Evolutionary conservation across 2,329 filamentous ascomycete genomes (phyloP), one percentile per base, ranked within the genome.

Genomic region (Cordyceps farinosa): DNA sequence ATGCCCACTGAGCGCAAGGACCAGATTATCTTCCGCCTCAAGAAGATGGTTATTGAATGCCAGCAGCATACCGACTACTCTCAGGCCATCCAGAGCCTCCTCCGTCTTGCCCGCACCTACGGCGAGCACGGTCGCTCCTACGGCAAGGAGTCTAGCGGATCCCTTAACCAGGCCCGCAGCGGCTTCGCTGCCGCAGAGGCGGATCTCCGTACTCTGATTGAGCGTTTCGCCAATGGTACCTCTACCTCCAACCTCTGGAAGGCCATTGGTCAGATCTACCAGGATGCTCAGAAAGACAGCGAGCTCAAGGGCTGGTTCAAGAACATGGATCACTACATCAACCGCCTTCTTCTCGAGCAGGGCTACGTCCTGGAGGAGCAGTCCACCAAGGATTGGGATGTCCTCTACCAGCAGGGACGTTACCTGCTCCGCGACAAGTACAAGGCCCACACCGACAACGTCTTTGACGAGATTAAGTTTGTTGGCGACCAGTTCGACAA

Each of bases 41-140:
- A 87, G 87, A 98, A 98, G 86, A 96, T 98, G 90, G 80, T 99
- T 45, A 87, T 97, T 52, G 95, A 99, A 78, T 92, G 96, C 70
- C 95, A 99, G 79, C 91, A 94, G 63, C 95, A 98, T 73, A 86
- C 91, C 64, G 94, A 99, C 71, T 99, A 98, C 77, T 88, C 93
- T 69, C 85, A 90, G 75, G 95, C 95, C n/a, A 89, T 99, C 67
- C 87, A 92, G 70, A 96, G 94, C 3, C 81, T 99, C 6, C 84
- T 99, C 36, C 82, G 86, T 48, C 82, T 99, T 55, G 92, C 92
- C 7, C 92, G 97, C 78, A 86, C 88, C 69, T 99, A 99, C 71
- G 87, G 86, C 65, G 84, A 86, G 54, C 92, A 97, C 71, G 85
- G 88, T 61, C 89, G 84, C 73, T 80, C 80, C 36, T 61, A 92